Percentiles rank a stretch among this genome's conserved stretches.
These are phyloP conservation scores for Pezicula rhizophila DNA, from an alignment of 2,329 filamentous ascomycete species.

Conservation along the genomic window DNA sequence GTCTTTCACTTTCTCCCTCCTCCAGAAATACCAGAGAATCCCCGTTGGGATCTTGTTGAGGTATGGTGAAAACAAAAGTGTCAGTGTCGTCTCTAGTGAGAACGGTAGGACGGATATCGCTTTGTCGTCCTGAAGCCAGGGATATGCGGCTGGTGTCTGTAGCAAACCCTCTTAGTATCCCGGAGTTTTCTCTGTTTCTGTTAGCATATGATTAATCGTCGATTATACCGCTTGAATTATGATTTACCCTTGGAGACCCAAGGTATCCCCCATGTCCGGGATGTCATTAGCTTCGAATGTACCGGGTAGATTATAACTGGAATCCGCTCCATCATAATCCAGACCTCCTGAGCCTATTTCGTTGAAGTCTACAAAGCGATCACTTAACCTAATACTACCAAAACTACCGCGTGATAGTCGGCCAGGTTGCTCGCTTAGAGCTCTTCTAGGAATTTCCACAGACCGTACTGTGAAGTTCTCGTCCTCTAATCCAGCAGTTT, in stretches of 20 bases:
- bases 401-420: constrained; percentile 42
- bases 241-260: constrained; percentile 13
- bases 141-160: constrained; percentile 11
- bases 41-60: constrained; percentile 10
- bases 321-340: constrained; percentile 17
- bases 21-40: constrained; percentile 13
- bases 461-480: constrained; percentile 54
- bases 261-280: constrained; percentile 9
- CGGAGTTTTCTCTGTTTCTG: constrained; percentile 16
- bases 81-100: constrained; percentile 26
- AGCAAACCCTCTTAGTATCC: constrained; percentile 13
- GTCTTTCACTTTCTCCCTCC: constrained; percentile 19
- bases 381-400: constrained; percentile 47
- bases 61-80: constrained; percentile 27
- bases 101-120: constrained; percentile 21
- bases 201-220: constrained; percentile 4
- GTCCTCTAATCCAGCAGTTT: constrained; percentile 47
- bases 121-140: constrained; percentile 18
- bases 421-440: constrained; percentile 39
- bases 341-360: constrained; percentile 14
- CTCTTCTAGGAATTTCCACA: constrained; percentile 53
- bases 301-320: constrained; percentile 21
- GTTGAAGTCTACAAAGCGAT: constrained; percentile 35
- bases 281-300: constrained; percentile 16
- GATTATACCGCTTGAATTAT: neutral